These are phyloP conservation scores for Rhododendron ovatum DNA, from an alignment of 148 eudicot species.

Conservation along the genomic window DNA sequence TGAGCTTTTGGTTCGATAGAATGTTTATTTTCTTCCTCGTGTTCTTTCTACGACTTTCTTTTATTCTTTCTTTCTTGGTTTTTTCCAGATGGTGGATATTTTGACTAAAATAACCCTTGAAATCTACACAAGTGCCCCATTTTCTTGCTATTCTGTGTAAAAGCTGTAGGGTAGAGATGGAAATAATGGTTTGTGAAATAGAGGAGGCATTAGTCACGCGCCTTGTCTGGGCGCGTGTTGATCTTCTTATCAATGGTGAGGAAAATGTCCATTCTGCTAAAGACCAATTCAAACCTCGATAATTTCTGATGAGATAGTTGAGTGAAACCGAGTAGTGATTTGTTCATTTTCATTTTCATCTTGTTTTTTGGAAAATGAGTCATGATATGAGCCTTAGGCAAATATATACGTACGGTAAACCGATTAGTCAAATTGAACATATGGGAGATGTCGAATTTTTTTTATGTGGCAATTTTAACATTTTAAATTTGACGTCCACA, in stretches of 20 bases:
- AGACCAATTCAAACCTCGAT: not conserved
- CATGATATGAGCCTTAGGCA: not conserved
- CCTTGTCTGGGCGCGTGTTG: not conserved
- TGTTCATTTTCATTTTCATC: not conserved
- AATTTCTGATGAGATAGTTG: not conserved
- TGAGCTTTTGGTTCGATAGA: conserved; percentile 11
- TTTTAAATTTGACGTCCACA: too few relatives aligned
- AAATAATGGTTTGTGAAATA: not conserved
- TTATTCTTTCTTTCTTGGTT: not conserved
- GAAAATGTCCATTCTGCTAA: not conserved
- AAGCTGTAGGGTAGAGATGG: not conserved
- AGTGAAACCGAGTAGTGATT: not conserved
- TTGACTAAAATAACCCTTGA: not conserved
- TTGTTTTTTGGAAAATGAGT: too few relatives aligned
- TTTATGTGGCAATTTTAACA: not conserved
- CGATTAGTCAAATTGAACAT: too few relatives aligned
- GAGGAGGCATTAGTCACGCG: not conserved
- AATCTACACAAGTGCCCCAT: not conserved
- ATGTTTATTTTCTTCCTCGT: conserved; percentile 10
- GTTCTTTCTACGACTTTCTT: not conserved
- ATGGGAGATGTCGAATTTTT: too few relatives aligned
- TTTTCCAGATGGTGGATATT: not conserved
- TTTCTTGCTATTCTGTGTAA: not conserved
- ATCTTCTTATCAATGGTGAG: not conserved
- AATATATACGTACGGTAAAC: too few relatives aligned